Evolutionary conservation across 164 flowering plant species (phyloP), one percentile per base, ranked within the genome.

Genomic region (Umbilicus rupestris): DNA sequence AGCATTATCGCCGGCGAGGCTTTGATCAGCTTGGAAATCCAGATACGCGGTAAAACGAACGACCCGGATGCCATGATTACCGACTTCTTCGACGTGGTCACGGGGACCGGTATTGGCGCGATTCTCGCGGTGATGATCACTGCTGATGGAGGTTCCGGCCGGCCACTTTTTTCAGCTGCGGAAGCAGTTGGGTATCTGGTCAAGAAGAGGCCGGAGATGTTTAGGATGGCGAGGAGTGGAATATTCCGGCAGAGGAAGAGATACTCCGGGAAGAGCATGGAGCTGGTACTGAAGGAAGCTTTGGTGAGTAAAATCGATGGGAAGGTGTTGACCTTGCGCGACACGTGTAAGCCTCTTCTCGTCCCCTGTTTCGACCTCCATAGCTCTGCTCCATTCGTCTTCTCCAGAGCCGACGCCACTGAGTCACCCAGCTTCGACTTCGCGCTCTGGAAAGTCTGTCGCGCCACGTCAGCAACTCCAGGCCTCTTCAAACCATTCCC

Each of bases 301-400:
- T 76, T 63, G 3, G 33, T 86, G 35, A 66, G 24, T 67, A 68
- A 81, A 57, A 76, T 74, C 26, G 80, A 84, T 71, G 82, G 83
- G 1, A 79, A 67, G 68, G 76, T 46, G 31, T 57, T 86, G 75
- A 84, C 88, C n/a, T 65, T 86, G 59, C 77, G 71, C 69, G 91
- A 86, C 80, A 79, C 91, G 70, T 81, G 85, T 68, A 86, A 86
- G 83, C 91, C 91, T 33, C 79, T 86, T 20, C 85, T 86, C 10
- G 74, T 86, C 15, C 91, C 91, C 10, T 86, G 88, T 76, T 86
- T 70, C 45, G 91, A 86, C 65, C 78, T 86, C 49, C 73, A 77
- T 64, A 84, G 81, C 70, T 81, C 87, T 0, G 91, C 91, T 52
- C 91, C 91, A 19, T 84, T 86, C 66, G 91, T 86, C 5, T 86